These are phyloP conservation scores for Stentor roeselii DNA, from an alignment of 73 alveolate species.

Conservation along the genomic window DNA sequence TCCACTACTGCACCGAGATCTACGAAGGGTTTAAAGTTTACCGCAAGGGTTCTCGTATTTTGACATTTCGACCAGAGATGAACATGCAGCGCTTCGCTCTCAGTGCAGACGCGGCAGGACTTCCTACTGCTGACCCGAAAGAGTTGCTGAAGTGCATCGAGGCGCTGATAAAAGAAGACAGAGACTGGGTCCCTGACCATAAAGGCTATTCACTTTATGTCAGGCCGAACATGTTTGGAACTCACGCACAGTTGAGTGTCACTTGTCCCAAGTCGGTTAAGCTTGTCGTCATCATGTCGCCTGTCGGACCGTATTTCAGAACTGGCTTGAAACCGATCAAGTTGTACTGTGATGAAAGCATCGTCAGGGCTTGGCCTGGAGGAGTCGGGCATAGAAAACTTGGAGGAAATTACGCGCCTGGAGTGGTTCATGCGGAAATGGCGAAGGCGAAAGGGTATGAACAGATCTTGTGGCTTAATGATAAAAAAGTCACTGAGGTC, in stretches of 20 bases:
- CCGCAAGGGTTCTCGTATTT: conserved; percentile 29
- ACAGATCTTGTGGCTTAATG: conserved; percentile 57
- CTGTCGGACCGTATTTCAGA: conserved; percentile 90
- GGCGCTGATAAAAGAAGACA: conserved; percentile 58
- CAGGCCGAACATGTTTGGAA: conserved; percentile 83
- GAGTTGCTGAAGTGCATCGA: conserved; percentile 62
- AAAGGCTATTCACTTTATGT: conserved; percentile 70
- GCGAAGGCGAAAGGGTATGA: conserved; percentile 52
- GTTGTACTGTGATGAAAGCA: conserved; percentile 43
- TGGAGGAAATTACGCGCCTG: conserved; percentile 63
- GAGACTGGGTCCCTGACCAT: conserved; percentile 74
- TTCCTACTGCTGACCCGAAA: conserved; percentile 49
- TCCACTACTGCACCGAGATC: conserved; percentile 65
- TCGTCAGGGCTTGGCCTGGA: conserved; percentile 61
- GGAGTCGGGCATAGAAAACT: conserved; percentile 59
- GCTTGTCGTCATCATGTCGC: conserved; percentile 58
- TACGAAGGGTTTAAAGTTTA: conserved; percentile 72
- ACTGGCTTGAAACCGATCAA: conserved; percentile 62
- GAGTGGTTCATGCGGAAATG: conserved; percentile 30
- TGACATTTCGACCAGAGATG: conserved; percentile 52
- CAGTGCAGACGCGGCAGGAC: conserved; percentile 38
- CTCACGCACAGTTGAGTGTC: conserved; percentile 69
- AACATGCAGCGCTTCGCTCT: conserved; percentile 46
- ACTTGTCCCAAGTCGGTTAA: conserved; percentile 61
- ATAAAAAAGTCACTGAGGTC: conserved; percentile 56